Conservation (phyloP, 441 rosid species). For the Flueggea neowawraea region DNA sequence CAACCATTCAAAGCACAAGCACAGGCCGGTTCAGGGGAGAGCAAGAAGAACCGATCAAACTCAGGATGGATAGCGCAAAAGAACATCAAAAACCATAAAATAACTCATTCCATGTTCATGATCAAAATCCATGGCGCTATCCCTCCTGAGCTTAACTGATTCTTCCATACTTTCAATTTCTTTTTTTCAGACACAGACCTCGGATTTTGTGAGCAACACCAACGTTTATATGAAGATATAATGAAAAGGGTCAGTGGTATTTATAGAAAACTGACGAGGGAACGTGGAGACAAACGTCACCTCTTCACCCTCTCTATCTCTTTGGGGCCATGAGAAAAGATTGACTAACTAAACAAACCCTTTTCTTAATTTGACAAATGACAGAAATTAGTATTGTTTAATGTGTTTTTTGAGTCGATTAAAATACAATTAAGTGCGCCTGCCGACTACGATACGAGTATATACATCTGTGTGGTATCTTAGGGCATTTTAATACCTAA, state of each 20-base stretch:
- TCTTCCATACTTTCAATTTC: constrained; percentile 34
- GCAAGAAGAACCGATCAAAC: constrained; percentile 85
- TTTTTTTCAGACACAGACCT: too few relatives aligned
- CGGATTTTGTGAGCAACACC: too few relatives aligned
- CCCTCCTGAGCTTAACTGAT: constrained; percentile 98
- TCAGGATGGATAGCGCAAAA: constrained; percentile 98
- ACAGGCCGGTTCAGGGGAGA: constrained; percentile 8
- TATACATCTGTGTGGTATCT: not conserved
- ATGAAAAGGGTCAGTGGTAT: constrained; percentile 12
- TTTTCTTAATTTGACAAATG: not conserved
- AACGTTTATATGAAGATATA: not conserved
- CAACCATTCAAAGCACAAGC: too few relatives aligned
- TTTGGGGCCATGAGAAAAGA: not conserved
- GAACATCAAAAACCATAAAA: not conserved
- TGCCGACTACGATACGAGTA: constrained; percentile 51
- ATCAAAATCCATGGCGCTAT: constrained; percentile 63
- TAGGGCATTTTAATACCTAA: not conserved
- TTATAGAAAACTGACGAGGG: constrained; percentile 24
- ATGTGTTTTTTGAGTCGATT: not conserved
- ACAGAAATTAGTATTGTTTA: not conserved
- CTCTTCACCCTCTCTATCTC: not conserved
- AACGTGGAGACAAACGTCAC: constrained; percentile 39
- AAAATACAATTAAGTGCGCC: not conserved
- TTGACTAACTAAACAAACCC: not conserved
- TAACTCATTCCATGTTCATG: not conserved